Evolutionary conservation across 108 stramenopile species (phyloP), one percentile per base, ranked within the genome.

Genomic region (Cyclotella sp.): DNA sequence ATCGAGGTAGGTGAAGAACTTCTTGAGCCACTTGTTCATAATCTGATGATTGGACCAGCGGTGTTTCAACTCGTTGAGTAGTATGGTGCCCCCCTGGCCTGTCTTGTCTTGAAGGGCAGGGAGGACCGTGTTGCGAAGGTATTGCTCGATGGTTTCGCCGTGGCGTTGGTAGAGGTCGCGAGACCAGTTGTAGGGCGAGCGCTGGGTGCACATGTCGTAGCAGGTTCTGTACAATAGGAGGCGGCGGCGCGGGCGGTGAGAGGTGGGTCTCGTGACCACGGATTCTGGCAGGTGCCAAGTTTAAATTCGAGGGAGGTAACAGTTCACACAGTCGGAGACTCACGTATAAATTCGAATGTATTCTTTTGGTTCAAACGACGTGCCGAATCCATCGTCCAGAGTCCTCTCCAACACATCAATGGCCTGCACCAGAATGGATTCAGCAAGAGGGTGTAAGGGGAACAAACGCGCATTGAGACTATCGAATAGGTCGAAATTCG

Each of bases 121-220:
- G 70, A 95, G 87, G 47, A 99, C 99, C 21, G 87, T 93, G 62
- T 75, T 82, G 28, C 84, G 85, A 58, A 99, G 92, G 87, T 99
- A 99, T 34, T 73, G 67, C 58, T 93, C 89, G 81, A 98, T 98
- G 43, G 95, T 96, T 62, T 98, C 96, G 45, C 97, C 95, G 80
- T 99, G 98, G 51, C 97, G 84, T 41, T 91, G 83, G 88, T 99
- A 99, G 3, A 99, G 92, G 72, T 98, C 94, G 73, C 97, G 96
- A 29, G 97, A 97, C 93, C 94, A 98, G 85, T 99, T 99, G 93
- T 97, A 97, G n/a, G 99, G 99, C 26, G 91, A 85, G 14, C 98
- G 92, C 78, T 99, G 99, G 49, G 98, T 99, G 84, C 99, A 99
- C 98, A 99, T 99, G 82, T 98, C 97, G 88, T 99, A 99, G 88